Conservation (phyloP, 2,329 filamentous ascomycete genomes). For the Septoria petroselini region DNA sequence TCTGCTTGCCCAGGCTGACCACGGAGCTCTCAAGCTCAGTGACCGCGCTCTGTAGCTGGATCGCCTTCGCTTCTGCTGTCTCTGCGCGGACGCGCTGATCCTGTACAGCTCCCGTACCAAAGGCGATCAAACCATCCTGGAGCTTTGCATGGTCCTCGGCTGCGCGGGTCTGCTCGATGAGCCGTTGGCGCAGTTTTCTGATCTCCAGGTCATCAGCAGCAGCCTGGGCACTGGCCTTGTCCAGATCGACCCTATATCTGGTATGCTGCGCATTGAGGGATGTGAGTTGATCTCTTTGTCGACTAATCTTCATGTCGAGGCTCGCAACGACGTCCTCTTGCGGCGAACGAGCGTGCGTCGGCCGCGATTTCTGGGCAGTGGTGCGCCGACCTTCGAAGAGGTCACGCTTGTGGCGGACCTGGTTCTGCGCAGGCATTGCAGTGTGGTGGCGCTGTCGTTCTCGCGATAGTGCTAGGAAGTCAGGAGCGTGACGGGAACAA, state of each 20-base stretch:
- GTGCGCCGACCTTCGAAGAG: background rate
- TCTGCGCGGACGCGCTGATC: slow-evolving; percentile 14
- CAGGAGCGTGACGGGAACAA: too few species aligned
- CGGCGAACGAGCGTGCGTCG: background rate
- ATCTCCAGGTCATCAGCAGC: slow-evolving; percentile 13
- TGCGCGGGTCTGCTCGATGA: slow-evolving; percentile 1
- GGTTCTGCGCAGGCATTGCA: too few species aligned
- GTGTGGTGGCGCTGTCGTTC: too few species aligned
- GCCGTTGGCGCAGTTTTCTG: slow-evolving; percentile 10
- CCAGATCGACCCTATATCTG: background rate
- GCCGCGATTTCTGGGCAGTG: background rate
- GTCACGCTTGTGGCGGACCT: too few species aligned
- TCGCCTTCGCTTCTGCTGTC: background rate
- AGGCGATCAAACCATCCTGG: slow-evolving; percentile 9
- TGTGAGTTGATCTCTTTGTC: background rate
- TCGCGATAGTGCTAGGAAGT: background rate
- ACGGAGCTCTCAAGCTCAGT: slow-evolving; percentile 6
- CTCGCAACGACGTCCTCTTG: background rate
- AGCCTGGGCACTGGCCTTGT: slow-evolving; percentile 3
- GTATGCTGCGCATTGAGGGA: background rate
- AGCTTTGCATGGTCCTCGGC: slow-evolving; percentile 2
- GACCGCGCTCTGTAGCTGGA: background rate
- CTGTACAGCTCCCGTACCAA: slow-evolving; percentile 9
- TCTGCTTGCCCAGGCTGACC: slow-evolving; percentile 1
- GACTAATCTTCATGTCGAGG: background rate